Conservation (phyloP, 352 stramenopile species). For the Pythium sukuiense region DNA sequence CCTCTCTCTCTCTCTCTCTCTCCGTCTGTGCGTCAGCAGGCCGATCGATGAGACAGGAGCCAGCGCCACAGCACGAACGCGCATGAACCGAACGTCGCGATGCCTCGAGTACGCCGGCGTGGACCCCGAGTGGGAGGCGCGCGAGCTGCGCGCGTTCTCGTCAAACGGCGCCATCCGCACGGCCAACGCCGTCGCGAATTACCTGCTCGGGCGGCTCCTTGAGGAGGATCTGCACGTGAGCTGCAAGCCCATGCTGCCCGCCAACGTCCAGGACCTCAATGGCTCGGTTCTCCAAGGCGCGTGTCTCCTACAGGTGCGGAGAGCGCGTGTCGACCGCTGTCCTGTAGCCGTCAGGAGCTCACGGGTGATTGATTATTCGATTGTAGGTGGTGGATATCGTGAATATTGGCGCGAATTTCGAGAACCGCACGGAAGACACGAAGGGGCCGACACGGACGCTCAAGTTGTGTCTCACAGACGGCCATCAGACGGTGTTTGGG, state of each 20-base stretch:
- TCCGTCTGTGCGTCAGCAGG: background rate
- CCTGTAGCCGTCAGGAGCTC: background rate
- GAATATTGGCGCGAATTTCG: slow-evolving; percentile 77
- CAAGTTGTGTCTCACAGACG: slow-evolving; percentile 83
- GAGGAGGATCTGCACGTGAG: slow-evolving; percentile 68
- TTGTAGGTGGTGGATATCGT: slow-evolving; percentile 71
- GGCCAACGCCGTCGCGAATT: slow-evolving; percentile 17
- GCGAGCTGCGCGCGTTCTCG: slow-evolving; percentile 27
- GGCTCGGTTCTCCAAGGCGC: slow-evolving; percentile 56
- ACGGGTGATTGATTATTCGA: background rate
- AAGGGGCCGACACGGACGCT: slow-evolving; percentile 68
- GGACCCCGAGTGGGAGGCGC: slow-evolving; percentile 54
- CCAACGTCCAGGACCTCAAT: slow-evolving; percentile 46
- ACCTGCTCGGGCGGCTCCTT: slow-evolving; percentile 58
- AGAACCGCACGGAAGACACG: slow-evolving; percentile 66
- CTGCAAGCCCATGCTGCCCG: slow-evolving; percentile 58
- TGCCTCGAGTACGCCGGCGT: slow-evolving; percentile 60
- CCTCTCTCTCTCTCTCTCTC: background rate
- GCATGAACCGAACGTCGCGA: slow-evolving; percentile 25
- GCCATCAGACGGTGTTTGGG: slow-evolving; percentile 67
- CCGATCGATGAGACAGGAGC: slow-evolving; percentile 13
- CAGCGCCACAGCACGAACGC: background rate
- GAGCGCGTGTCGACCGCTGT: background rate
- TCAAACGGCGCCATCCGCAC: slow-evolving; percentile 13
- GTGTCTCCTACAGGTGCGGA: slow-evolving; percentile 71